Base-by-base conservation (phyloP, 805 yeast genomes). In the Myxozyma nipponensis region DNA sequence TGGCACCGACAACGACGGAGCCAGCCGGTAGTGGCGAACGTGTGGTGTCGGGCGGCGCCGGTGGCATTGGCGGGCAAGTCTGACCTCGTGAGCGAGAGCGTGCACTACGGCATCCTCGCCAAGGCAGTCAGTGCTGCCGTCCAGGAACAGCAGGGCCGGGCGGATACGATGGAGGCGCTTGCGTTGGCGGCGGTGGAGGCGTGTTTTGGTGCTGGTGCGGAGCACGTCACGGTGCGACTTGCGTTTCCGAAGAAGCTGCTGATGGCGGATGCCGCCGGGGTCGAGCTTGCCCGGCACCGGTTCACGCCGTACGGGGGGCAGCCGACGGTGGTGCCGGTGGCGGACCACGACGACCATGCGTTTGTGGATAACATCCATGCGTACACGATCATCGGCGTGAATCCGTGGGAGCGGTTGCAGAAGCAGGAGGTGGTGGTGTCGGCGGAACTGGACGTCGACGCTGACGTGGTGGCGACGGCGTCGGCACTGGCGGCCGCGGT, bases 301-400 rank as follows among this genome's bases (percentile, higher is more conserved):
- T 54, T 26, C 36, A 37, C 43, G 10, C 57, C 57, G 3, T 52
- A 52, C 39, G 32, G 32, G 7, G 57, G 57, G 13, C 23, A 34
- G 15, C 38, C 34, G 28, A 21, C 54, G 5, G 30, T 62, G 37
- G 38, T 39, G 6, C 39, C 37, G 7, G 47, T 38, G 9, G 37
- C 39, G 46, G 63, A 64, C 1, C 70, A 71, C 48, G 63, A 64
- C 1, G 70, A 71, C 48, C 54, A 66, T 1, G 62, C 77, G 1
- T 47, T 60, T 7, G 77, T 87, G 36, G 69, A 72, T 3, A 75
- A 77, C 3, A 66, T 90, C 34, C 73, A 75, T 43, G 67, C 87
- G 17, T 73, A 83, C 44, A 83, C 96, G 0, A 73, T 90, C n/a
- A 85, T 93, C 58, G 99, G 98, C 3, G 93, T 93, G 5, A 91